phyloP scores from a whole-genome alignment of 768 basidiomycete genomes.

The Termitomyces sp. region DNA sequence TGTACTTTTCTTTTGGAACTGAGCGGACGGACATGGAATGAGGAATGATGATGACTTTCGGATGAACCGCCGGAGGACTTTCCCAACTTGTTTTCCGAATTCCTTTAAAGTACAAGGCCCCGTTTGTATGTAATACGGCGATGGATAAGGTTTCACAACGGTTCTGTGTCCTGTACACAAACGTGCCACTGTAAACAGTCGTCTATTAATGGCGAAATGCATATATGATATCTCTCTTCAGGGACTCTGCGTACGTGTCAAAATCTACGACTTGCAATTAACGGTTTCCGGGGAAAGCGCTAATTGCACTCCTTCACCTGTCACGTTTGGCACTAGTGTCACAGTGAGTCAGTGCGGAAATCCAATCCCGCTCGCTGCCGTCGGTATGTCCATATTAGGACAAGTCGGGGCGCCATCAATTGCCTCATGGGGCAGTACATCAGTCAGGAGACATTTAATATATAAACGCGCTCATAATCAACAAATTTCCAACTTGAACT shows the following conservation, averaged over 20 bases:
- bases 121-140: not conserved
- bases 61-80: slow-evolving; percentile 2
- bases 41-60: slow-evolving; percentile 5
- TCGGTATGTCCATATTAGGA: slow-evolving; percentile 5
- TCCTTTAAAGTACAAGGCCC: not conserved
- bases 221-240: not conserved
- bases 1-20: slow-evolving; percentile 6
- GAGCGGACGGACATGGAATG: not conserved
- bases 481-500: not conserved
- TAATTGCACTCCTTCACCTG: too few species aligned
- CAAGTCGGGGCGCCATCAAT: slow-evolving; percentile 2
- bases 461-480: slow-evolving; percentile 5
- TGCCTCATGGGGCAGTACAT: slow-evolving; percentile 10
- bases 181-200: not conserved
- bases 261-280: not conserved
- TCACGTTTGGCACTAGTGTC: not conserved
- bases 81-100: not conserved
- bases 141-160: not conserved
- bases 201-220: not conserved
- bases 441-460: slow-evolving; percentile 2
- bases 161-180: not conserved
- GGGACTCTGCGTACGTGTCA: not conserved
- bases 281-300: not conserved
- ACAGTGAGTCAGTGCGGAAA: slow-evolving; percentile 4
- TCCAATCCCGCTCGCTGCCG: slow-evolving; percentile 1